Percentiles rank a stretch among this genome's conserved stretches.
These are phyloP conservation scores for Hura crepitans DNA, from an alignment of 441 rosid species.

Conservation along the genomic window DNA sequence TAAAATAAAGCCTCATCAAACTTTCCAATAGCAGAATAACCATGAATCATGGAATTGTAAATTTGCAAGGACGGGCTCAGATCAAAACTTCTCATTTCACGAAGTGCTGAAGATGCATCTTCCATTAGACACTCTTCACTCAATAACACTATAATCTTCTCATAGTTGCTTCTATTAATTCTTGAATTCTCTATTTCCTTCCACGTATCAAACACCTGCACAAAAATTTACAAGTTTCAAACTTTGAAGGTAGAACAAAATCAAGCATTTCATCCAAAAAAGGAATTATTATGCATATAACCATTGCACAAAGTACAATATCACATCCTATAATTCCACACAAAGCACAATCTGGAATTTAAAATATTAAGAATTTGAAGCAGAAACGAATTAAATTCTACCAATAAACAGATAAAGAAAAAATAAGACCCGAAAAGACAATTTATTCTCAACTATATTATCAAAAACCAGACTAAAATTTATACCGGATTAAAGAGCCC, in stretches of 20 bases:
- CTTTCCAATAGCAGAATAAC: slow-evolving; percentile 42
- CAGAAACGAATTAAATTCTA: not conserved
- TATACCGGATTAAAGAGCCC: not conserved
- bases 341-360: not conserved
- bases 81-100: slow-evolving; percentile 41
- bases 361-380: not conserved
- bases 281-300: not conserved
- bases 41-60: slow-evolving; percentile 54
- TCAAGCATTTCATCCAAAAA: not conserved
- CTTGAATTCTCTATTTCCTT: slow-evolving; percentile 43
- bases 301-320: not conserved
- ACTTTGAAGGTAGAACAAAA: not conserved
- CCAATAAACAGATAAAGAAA: not conserved
- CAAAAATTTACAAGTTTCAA: slow-evolving; percentile 17
- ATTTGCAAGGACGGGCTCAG: slow-evolving; percentile 43
- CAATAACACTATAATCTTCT: slow-evolving; percentile 50
- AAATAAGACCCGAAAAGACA: not conserved
- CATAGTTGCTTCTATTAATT: slow-evolving; percentile 45
- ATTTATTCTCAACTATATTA: not conserved
- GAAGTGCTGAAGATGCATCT: slow-evolving; percentile 46
- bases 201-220: slow-evolving; percentile 67
- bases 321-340: not conserved
- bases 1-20: slow-evolving; percentile 48
- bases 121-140: slow-evolving; percentile 42
- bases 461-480: not conserved